These are phyloP conservation scores for Boletus sp. DNA, from an alignment of 1,284 basidiomycete species.

Conservation along the genomic window DNA sequence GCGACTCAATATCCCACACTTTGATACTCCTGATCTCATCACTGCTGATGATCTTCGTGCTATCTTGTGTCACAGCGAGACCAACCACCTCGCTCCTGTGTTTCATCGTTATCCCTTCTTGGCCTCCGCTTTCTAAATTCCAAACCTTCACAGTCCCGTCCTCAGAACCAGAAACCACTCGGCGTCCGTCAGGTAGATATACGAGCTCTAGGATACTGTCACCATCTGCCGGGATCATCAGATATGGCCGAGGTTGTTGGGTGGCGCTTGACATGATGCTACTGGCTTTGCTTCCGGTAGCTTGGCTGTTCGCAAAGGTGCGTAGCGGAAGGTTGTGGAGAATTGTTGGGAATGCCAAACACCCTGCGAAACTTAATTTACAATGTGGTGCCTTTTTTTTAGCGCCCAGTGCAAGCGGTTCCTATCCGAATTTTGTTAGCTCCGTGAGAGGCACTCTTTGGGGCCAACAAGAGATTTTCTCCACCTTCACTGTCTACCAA, in stretches of 20 bases:
- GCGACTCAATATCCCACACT: constrained; percentile 11
- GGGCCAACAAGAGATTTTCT: too few relatives aligned
- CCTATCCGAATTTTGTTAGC: too few relatives aligned
- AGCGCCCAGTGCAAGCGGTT: too few relatives aligned
- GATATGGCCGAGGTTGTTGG: neutral
- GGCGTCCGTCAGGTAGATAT: neutral
- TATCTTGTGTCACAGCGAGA: constrained; percentile 7
- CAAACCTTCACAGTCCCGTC: neutral
- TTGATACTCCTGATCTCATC: neutral
- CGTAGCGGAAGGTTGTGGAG: neutral
- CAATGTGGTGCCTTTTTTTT: too few relatives aligned
- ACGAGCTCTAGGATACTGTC: neutral
- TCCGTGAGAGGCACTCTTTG: too few relatives aligned
- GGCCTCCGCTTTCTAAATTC: neutral
- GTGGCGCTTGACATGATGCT: neutral
- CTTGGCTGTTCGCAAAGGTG: neutral
- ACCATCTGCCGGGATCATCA: neutral
- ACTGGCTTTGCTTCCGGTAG: neutral
- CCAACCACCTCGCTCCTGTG: neutral
- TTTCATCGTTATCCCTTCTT: neutral
- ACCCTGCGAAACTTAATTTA: neutral
- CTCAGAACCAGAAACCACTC: neutral
- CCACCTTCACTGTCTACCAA: too few relatives aligned
- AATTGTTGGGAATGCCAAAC: neutral
- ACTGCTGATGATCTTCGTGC: constrained; percentile 8